Base-by-base conservation (phyloP, 805 yeast genomes). In the Starmerella ratchasimensis region DNA sequence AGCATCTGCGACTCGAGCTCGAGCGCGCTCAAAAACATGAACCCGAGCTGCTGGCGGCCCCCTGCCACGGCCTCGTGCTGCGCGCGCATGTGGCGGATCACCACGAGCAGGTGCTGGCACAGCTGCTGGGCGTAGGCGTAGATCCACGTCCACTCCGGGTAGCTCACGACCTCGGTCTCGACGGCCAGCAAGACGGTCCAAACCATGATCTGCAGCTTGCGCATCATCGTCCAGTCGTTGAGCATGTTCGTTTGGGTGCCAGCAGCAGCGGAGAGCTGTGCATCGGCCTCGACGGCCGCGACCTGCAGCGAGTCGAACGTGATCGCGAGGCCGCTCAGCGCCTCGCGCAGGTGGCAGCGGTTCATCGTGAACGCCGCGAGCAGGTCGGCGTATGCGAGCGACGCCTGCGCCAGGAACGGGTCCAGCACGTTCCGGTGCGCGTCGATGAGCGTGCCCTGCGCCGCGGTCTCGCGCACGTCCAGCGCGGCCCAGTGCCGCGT, bases 231-330 rank as follows among this genome's bases (percentile, higher is more conserved):
- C 72, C 74, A 83, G 1, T 82, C 71, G 7, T 88, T 68, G 22
- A 81, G 55, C 2, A 88, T 82, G 7, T 43, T 37, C 4, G 53
- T 31, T 11, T 44, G 35, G 23, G 52, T 34, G 29, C 48, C 44
- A 27, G 36, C 25, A 5, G 55, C 46, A 25, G 50, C 57, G 23
- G 22, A 6, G 11, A 16, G 18, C 16, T 15, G 18, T 17, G 33
- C 28, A 53, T 83, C 96, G 26, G 75, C 62, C 4, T 62, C 57
- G 50, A 82, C 93, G 37, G 79, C 67, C 28, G 68, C 67, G 8
- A 80, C 90, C 51, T 88, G 96, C 23, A 81, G 60, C 2, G 83
- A 67, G 56, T 88, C 96, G 79, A 88, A 81, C 3, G 67, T 46
- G 32, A 68, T 50, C 38, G 74, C 51, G 50, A 68, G 62, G 51